A percentile compares a stretch with the other conserved stretches of the same genome.
Evolutionary conservation across 2,329 filamentous ascomycete genomes (phyloP).

Genomic region (Dendrostoma leiphaemia): DNA sequence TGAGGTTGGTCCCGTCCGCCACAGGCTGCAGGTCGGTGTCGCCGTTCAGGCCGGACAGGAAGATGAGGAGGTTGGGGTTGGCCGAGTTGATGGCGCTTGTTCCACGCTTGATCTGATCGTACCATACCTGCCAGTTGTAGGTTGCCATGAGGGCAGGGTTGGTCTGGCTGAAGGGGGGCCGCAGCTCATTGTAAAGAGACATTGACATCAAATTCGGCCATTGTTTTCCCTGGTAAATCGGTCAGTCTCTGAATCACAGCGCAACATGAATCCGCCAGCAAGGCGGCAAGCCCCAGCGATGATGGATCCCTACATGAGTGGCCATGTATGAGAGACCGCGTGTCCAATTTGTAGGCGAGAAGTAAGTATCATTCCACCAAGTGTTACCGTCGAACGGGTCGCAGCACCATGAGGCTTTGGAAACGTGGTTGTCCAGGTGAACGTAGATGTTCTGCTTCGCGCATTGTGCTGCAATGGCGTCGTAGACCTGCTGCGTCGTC

Average conservation of each 20-base stretch:
- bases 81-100: conserved; percentile 48
- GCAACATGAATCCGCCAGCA: not conserved
- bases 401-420: conserved; percentile 58
- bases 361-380: conserved; percentile 62
- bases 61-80: conserved; percentile 53
- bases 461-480: conserved; percentile 60
- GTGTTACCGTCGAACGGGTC: conserved; percentile 51
- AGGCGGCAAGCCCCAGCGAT: too few relatives aligned
- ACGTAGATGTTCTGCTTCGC: conserved; percentile 54
- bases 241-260: conserved; percentile 8
- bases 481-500: conserved; percentile 42
- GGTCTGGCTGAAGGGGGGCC: conserved; percentile 33
- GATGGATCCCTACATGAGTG: conserved; percentile 42
- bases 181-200: conserved; percentile 53
- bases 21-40: conserved; percentile 54
- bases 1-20: conserved; percentile 44
- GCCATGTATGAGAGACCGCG: conserved; percentile 61
- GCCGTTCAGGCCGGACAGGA: conserved; percentile 57
- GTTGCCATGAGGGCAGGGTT: conserved; percentile 30
- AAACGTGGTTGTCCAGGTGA: conserved; percentile 62
- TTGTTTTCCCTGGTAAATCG: conserved; percentile 36
- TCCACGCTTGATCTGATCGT: conserved; percentile 47
- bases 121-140: conserved; percentile 59
- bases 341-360: conserved; percentile 57
- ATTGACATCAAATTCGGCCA: conserved; percentile 50